Evolutionary conservation across 1,284 basidiomycete genomes (phyloP).

Genomic region (Phellopilus nigrolimitatus): DNA sequence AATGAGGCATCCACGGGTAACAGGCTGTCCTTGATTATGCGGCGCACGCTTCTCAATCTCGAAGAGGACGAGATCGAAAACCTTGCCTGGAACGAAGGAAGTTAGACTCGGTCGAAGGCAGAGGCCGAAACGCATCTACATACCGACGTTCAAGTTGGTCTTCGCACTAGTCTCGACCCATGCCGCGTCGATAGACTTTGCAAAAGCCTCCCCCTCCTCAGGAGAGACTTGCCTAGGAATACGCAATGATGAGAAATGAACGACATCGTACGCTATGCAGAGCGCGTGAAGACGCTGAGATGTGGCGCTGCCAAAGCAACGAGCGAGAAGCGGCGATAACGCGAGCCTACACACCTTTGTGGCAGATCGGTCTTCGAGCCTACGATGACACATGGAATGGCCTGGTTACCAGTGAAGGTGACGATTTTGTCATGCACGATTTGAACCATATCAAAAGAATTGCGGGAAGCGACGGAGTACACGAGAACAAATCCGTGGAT

Average conservation of each 20-base stretch:
- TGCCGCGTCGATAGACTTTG: constrained; percentile 66
- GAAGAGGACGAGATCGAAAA: constrained; percentile 83
- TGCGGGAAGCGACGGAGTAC: constrained; percentile 89
- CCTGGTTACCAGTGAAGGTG: constrained; percentile 86
- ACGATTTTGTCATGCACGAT: constrained; percentile 97
- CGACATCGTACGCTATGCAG: constrained; percentile 14
- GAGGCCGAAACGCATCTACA: constrained; percentile 34
- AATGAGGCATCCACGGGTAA: constrained; percentile 55
- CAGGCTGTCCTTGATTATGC: constrained; percentile 55
- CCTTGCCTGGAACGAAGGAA: constrained; percentile 52
- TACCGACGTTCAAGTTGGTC: constrained; percentile 85
- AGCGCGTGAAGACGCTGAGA: constrained; percentile 23
- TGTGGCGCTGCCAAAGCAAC: too few relatives aligned
- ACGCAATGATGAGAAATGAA: constrained; percentile 21
- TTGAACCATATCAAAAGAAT: constrained; percentile 95
- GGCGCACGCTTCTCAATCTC: constrained; percentile 79
- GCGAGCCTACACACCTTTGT: constrained; percentile 48
- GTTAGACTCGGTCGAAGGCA: constrained; percentile 8
- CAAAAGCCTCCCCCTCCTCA: constrained; percentile 74
- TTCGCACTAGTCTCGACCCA: constrained; percentile 91
- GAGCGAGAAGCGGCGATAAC: constrained; percentile 19
- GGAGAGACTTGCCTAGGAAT: constrained; percentile 71
- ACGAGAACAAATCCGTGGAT: constrained; percentile 88
- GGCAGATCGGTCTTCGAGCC: constrained; percentile 91
- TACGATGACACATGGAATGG: constrained; percentile 94